phyloP scores from a whole-genome alignment of 768 basidiomycete species.

The Leucocoprinus sp. region DNA sequence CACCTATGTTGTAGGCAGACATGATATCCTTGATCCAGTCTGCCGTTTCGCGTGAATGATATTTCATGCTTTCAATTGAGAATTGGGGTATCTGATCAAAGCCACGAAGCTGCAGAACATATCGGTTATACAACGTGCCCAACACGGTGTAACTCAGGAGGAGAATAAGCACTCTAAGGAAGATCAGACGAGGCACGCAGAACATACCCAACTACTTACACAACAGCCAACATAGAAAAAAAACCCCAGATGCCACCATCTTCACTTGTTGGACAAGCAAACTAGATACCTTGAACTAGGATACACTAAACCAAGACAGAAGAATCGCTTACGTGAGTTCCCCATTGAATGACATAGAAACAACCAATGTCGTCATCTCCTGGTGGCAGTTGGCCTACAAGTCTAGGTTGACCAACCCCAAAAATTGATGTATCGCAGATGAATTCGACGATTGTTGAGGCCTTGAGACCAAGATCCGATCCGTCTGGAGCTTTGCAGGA shows the following conservation, averaged over 20 bases:
- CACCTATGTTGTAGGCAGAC: slow-evolving; percentile 16
- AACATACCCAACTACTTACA: slow-evolving; percentile 35
- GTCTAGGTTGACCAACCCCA: slow-evolving; percentile 40
- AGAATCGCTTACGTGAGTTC: slow-evolving; percentile 52
- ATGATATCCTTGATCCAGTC: slow-evolving; percentile 36
- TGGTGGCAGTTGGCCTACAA: slow-evolving; percentile 65
- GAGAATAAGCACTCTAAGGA: slow-evolving; percentile 42
- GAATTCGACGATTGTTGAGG: slow-evolving; percentile 67
- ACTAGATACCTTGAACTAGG: slow-evolving; percentile 26
- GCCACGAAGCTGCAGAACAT: slow-evolving; percentile 62
- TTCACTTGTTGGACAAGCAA: slow-evolving; percentile 66
- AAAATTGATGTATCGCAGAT: slow-evolving; percentile 64
- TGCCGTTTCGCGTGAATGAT: slow-evolving; percentile 34
- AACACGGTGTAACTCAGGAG: slow-evolving; percentile 58
- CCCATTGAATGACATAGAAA: slow-evolving; percentile 79
- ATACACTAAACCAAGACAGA: neutral
- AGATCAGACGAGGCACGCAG: neutral
- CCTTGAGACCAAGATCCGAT: slow-evolving; percentile 29
- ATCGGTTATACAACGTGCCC: slow-evolving; percentile 72
- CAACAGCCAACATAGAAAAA: slow-evolving; percentile 45
- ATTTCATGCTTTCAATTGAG: slow-evolving; percentile 41
- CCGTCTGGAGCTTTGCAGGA: slow-evolving; percentile 41
- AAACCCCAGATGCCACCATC: slow-evolving; percentile 41
- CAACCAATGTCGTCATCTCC: slow-evolving; percentile 58
- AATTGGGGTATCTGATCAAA: slow-evolving; percentile 68